Base-by-base conservation (phyloP, 805 yeast species). In the Candida gorgasii region DNA sequence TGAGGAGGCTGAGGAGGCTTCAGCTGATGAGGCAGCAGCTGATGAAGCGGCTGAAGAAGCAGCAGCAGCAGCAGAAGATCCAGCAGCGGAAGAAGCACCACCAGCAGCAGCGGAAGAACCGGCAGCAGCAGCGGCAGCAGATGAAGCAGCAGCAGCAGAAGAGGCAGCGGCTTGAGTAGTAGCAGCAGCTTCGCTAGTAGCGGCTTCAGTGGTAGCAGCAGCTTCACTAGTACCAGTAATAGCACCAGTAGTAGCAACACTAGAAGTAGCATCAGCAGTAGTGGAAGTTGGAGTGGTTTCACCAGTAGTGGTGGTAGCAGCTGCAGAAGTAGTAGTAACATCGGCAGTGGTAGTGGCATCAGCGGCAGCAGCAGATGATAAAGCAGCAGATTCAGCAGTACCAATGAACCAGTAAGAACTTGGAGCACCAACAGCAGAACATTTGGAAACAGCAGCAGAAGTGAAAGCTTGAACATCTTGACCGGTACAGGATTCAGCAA, bases 401-500 rank as follows among this genome's bases (percentile, higher is more conserved):
- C 35, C 32, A 65, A 73, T 64, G 55, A 64, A 57, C 54, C 57
- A 53, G 46, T 30, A 49, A 14, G 53, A 50, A 42, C 42, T 31
- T 39, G 50, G 50, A 35, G 41, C 53, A 34, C 53, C 53, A 31
- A 43, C 53, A 18, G 28, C 31, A 16, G 61, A 53, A 54, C 74
- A 69, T 42, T 58, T 36, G 18, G 67, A 57, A 24, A 49, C 46
- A 44, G 71, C 73, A 46, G 55, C 52, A 27, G 57, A 41, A 14
- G 65, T 56, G 38, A 65, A 68, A 18, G 48, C 20, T 19, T 33
- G 47, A 28, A 67, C 71, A 15, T 63, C 61, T 14, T 44, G 35
- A 46, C 72, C 72, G 16, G 44, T 29, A 42, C 78, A 69, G 20
- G 65, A 67, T 16, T 49, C 48, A 24, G 58, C 67, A 27, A 74